Evolutionary conservation across 108 stramenopile genomes (phyloP).

Genomic region (Nitzschia sp.): DNA sequence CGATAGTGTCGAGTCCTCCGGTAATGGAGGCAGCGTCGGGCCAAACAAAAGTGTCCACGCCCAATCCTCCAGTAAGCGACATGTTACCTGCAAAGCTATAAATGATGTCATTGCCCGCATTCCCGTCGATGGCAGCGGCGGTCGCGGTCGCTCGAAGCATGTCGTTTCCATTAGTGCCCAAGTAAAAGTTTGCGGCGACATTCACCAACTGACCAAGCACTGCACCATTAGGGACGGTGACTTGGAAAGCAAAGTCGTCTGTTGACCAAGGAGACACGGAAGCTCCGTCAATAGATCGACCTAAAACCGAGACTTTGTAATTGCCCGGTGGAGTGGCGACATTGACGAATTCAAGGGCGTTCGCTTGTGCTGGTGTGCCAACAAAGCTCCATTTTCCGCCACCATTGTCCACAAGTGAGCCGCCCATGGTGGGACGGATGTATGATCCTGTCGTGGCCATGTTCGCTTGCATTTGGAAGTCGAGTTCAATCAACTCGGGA

Average conservation of each 20-base stretch:
- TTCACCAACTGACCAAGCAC: not conserved
- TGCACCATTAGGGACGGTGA: not conserved
- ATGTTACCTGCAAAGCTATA: not conserved
- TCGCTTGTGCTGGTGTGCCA: conserved; percentile 21
- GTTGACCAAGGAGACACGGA: not conserved
- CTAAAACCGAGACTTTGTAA: not conserved
- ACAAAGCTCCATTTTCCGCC: conserved; percentile 10
- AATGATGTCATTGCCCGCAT: not conserved
- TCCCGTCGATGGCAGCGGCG: not conserved
- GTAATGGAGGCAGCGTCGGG: not conserved
- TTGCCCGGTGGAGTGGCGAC: not conserved
- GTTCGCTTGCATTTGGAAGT: not conserved
- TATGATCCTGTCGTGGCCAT: not conserved
- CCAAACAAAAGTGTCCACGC: conserved; percentile 11
- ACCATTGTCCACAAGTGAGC: conserved; percentile 2
- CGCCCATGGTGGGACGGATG: conserved; percentile 1
- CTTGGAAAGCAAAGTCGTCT: conserved; percentile 13
- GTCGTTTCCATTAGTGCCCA: not conserved
- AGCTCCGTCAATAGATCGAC: not conserved
- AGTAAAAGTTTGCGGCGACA: not conserved
- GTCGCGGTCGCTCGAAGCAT: not conserved
- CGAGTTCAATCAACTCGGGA: conserved; percentile 14
- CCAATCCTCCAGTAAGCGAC: not conserved
- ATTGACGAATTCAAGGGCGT: conserved; percentile 4
- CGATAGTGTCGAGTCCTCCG: not conserved